A percentile compares a stretch with the other conserved stretches of the same genome.
Evolutionary conservation across 257 asterid species (phyloP).

Genomic region (Leonotis leonurus): DNA sequence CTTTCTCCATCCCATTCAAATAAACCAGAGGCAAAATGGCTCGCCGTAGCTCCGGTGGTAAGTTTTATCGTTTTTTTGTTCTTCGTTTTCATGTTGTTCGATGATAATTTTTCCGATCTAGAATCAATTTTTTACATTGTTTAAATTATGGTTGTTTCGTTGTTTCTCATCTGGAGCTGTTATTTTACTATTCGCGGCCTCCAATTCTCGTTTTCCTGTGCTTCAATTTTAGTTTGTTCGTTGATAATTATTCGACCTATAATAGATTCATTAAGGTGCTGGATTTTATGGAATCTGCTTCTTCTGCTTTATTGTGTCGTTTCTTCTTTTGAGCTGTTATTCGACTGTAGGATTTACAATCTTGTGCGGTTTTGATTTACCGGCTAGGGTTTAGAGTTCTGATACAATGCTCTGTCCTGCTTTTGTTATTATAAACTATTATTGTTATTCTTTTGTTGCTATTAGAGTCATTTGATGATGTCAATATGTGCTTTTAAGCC

Average conservation of each 20-base stretch:
- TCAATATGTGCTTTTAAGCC: background rate
- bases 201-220: too few relatives aligned
- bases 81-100: background rate
- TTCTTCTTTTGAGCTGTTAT: background rate
- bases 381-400: background rate
- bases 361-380: background rate
- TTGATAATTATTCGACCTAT: too few relatives aligned
- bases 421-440: background rate
- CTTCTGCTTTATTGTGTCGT: background rate
- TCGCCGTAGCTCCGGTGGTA: conserved; percentile 9
- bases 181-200: too few relatives aligned
- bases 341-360: background rate
- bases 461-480: background rate
- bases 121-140: too few relatives aligned
- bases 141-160: too few relatives aligned
- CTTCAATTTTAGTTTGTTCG: too few relatives aligned
- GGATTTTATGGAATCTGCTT: background rate
- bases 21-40: background rate
- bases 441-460: background rate
- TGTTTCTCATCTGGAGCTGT: too few relatives aligned
- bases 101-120: background rate
- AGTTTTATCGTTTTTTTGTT: background rate
- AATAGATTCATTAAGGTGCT: background rate
- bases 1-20: background rate
- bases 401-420: background rate